Base-by-base conservation (phyloP, 2,329 filamentous ascomycete species). In the Leptographium flavum region DNA sequence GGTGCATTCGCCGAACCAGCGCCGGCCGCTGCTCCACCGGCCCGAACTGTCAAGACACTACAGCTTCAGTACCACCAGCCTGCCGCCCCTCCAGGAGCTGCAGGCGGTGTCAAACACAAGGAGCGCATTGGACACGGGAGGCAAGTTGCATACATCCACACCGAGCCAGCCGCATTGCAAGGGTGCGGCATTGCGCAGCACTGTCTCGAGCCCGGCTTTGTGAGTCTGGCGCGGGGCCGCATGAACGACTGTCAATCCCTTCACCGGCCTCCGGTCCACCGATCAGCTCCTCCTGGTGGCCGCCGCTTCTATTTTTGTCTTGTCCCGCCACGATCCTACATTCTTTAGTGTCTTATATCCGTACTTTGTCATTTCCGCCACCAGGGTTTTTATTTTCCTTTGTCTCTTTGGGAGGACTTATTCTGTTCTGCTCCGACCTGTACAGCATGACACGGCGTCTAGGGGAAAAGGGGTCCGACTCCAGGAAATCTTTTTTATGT, bases 371-470 rank as follows among this genome's bases (percentile, higher is more conserved):
- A 5, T 35, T 33, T 33, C 6, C 19, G 9, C 10, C 32, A 10
- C 10, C 3, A 14, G 23, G 11, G 39, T 3, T 9, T 43, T 15
- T 40, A n/a, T 27, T 42, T 32, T 37, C 23, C 31, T 35, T 42
- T 31, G 27, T 41, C 19, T 19, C n/a, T 41, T 28, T 22, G 28
- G 28, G 17, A 11, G 21, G 40, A 15, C 32, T 22, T 39, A 21
- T 33, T 19, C 15, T 25, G 21, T 19, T 39, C 39, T 43, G 42
- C 39, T 47, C 17, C 8, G 40, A 33, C 39, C 39, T 19, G n/a
- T 43, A 46, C 30, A 39, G 41, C 45, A 47, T 45, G 40, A 44
- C 43, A 42, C n/a, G 47, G 47, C 47, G 47, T 49, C 47, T 25
- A 30, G 43, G 43, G 30, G 33, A 43, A 19, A 32, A 42, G 32